Evolutionary conservation across 2,329 filamentous ascomycete species (phyloP).

Genomic region (Aspergillus pseudotamarii): DNA sequence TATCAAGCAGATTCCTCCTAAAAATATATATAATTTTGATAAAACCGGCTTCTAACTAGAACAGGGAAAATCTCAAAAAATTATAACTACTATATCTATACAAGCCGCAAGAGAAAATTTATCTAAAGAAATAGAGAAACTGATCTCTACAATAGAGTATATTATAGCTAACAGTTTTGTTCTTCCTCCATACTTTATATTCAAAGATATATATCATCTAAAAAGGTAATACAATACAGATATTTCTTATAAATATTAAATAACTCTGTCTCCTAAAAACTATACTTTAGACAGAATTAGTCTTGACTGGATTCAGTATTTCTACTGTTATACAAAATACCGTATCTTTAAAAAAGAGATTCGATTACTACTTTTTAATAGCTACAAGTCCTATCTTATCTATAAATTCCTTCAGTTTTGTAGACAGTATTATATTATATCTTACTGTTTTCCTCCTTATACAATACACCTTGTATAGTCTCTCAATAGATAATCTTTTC

Average conservation of each 20-base stretch:
- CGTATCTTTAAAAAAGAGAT: too few relatives aligned
- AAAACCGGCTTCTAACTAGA: not conserved
- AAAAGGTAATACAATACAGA: not conserved
- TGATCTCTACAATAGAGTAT: not conserved
- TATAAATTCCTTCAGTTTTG: too few relatives aligned
- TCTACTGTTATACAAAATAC: too few relatives aligned
- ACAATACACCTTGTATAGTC: too few relatives aligned
- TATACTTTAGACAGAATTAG: too few relatives aligned
- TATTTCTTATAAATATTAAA: not conserved
- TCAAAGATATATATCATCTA: not conserved
- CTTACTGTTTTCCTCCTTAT: too few relatives aligned
- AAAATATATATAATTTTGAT: slow-evolving; percentile 1
- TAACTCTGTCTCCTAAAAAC: too few relatives aligned
- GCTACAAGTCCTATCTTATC: too few relatives aligned
- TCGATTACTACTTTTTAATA: too few relatives aligned
- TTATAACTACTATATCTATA: not conserved
- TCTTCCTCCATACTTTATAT: not conserved
- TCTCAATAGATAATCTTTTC: too few relatives aligned
- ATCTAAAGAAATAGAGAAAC: not conserved
- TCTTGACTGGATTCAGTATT: too few relatives aligned
- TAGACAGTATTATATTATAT: too few relatives aligned
- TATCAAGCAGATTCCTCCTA: not conserved
- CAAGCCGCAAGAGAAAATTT: not conserved
- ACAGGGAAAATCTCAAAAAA: not conserved
- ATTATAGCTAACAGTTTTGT: not conserved